Base-by-base conservation (phyloP, 225 moss, liverwort and hornwort species). In the Ulota crispa region DNA sequence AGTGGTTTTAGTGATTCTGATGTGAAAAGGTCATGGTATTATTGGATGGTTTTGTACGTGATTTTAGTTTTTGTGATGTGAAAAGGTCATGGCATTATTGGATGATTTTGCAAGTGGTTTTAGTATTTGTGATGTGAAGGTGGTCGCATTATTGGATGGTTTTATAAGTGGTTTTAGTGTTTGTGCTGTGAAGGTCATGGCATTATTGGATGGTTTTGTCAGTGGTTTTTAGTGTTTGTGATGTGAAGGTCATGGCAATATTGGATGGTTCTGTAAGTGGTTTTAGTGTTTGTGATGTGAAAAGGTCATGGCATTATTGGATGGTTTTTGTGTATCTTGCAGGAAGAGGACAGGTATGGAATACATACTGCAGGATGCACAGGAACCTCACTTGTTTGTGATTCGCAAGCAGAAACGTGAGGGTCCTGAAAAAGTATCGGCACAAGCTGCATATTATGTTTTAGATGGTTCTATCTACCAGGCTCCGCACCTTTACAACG, bases 401-500 rank as follows among this genome's bases (percentile, higher is more conserved):
- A 93, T 99, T 31, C 91, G 94, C 34, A 98, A 95, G 87, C 95
- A 99, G 86, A 99, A 96, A 79, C 93, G 96, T 45, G 99, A 99
- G 42, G 87, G 91, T 26, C 94, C 95, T 78, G 96, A 99, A 80
- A 99, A 94, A 85, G 89, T 89, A 23, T 91, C 91, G 24, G 86
- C 88, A 45, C 88, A 92, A 77, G 85, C 94, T 70, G 94, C 93
- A 8, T 99, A 96, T 67, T 99, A 99, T 81, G 88, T 96, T n/a
- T 84, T 99, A 31, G 99, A 99, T 79, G 99, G 99, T 30, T 99
- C 99, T 41, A 96, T 99, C 77, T 99, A 99, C 72, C 99, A 99
- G 88, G 92, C 99, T 65, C 99, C 99, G 83, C 99, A 99, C 78
- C 84, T 99, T 73, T 92, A 96, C 88, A 94, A 86, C 82, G 99